Percentiles rank a stretch among this genome's conserved stretches.
Evolutionary conservation across 352 stramenopile genomes (phyloP).

Genomic region (Hyaloperonospora arabidopsidis): DNA sequence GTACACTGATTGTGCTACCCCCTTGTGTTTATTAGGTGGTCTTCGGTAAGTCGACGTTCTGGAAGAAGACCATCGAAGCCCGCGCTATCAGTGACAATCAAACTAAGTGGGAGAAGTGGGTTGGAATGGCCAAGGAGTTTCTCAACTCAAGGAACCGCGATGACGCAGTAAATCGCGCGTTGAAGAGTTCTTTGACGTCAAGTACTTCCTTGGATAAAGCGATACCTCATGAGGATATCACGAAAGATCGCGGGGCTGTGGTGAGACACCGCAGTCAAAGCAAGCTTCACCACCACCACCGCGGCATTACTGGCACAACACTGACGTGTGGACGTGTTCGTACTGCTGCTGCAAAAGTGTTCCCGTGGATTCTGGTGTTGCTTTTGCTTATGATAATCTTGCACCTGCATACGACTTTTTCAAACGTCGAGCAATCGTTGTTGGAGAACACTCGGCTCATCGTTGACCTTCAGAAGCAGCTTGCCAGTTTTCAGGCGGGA

Average conservation of each 20-base stretch:
- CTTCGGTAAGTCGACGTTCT: slow-evolving; percentile 81
- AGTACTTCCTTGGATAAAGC: slow-evolving; percentile 20
- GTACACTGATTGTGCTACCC: slow-evolving; percentile 3
- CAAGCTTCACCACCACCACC: slow-evolving; percentile 16
- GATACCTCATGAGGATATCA: slow-evolving; percentile 2
- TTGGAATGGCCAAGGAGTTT: slow-evolving; percentile 51
- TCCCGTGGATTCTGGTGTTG: slow-evolving; percentile 63
- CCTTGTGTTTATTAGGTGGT: slow-evolving; percentile 34
- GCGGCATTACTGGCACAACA: slow-evolving; percentile 11
- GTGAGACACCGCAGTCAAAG: slow-evolving; percentile 16
- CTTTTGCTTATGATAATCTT: slow-evolving; percentile 53
- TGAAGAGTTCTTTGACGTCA: slow-evolving; percentile 18
- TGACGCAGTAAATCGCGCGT: slow-evolving; percentile 3
- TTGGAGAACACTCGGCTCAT: slow-evolving; percentile 35
- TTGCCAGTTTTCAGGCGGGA: slow-evolving; percentile 14
- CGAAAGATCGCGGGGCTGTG: slow-evolving; percentile 13
- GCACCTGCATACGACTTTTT: slow-evolving; percentile 47
- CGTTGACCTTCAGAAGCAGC: slow-evolving; percentile 27
- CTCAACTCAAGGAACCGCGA: slow-evolving; percentile 18
- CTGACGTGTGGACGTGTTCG: slow-evolving; percentile 8
- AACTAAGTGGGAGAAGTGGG: slow-evolving; percentile 63
- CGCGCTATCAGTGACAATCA: slow-evolving; percentile 70
- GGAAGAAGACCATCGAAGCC: slow-evolving; percentile 71
- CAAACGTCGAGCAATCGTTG: slow-evolving; percentile 52
- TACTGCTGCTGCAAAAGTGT: slow-evolving; percentile 35